Percentiles rank a stretch among this genome's conserved stretches.
phyloP scores from a whole-genome alignment of 805 yeast genomes.

The Candida dendrica region DNA sequence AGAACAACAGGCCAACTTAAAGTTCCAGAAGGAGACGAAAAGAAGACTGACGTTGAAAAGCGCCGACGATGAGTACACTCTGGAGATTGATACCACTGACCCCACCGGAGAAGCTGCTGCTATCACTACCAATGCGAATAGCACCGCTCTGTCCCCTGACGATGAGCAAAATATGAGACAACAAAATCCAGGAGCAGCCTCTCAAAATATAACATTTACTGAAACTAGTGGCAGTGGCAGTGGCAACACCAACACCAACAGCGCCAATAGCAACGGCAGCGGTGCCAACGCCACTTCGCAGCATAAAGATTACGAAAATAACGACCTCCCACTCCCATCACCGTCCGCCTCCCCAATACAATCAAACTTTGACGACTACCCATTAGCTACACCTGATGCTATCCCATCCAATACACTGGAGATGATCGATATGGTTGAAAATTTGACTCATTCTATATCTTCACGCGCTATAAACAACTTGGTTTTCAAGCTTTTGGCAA shows the following conservation, averaged over 20 bases:
- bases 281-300: neutral
- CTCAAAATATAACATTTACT: no score
- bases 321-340: conserved; percentile 57
- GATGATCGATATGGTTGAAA: conserved; percentile 8
- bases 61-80: conserved; percentile 3
- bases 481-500: conserved; percentile 47
- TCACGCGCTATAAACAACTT: conserved; percentile 41
- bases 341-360: conserved; percentile 59
- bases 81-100: neutral
- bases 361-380: conserved; percentile 17
- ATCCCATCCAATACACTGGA: conserved; percentile 1
- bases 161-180: no score
- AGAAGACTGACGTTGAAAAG: conserved; percentile 11
- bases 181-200: no score
- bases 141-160: no score
- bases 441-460: conserved; percentile 24
- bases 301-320: conserved; percentile 3
- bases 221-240: neutral
- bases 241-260: neutral
- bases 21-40: conserved; percentile 8
- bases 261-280: neutral
- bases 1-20: conserved; percentile 3
- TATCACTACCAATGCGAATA: no score
- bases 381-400: neutral
- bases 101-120: no score